These are phyloP conservation scores for Fraxinus angustifolia DNA, from an alignment of 305 asterid species.

Conservation along the genomic window DNA sequence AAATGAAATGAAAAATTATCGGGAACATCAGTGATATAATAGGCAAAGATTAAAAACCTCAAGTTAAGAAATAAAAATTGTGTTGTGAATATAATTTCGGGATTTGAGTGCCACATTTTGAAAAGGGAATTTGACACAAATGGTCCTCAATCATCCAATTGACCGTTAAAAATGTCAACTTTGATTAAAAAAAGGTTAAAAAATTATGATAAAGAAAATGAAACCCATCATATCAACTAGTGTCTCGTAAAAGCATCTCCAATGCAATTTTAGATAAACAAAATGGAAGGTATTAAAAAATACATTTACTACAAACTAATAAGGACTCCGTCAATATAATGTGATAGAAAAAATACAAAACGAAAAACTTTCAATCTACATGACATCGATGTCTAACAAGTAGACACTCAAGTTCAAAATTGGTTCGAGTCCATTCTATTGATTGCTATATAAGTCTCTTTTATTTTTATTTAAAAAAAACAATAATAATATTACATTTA, in stretches of 20 bases:
- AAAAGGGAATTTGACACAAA: not conserved
- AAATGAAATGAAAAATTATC: too few species aligned
- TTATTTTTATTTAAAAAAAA: too few species aligned
- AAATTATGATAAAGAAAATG: not conserved
- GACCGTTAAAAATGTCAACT: not conserved
- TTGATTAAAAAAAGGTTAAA: not conserved
- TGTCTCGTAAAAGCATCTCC: not conserved
- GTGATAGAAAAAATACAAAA: not conserved
- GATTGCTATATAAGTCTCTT: not conserved
- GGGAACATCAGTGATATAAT: not conserved
- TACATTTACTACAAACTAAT: too few species aligned
- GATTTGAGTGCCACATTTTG: too few species aligned
- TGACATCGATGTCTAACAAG: not conserved
- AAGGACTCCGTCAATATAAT: not conserved
- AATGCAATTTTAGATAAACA: too few species aligned
- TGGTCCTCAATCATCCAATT: not conserved
- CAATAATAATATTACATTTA: too few species aligned
- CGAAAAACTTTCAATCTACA: not conserved
- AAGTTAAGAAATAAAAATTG: not conserved
- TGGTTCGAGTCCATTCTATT: not conserved
- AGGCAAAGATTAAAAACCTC: not conserved
- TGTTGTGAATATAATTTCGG: too few species aligned
- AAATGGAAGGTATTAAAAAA: not conserved
- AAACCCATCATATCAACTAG: not conserved
- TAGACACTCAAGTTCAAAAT: not conserved